Evolutionary conservation across 164 flowering plant species (phyloP), one percentile per base, ranked within the genome.

Genomic region (Umbilicus rupestris): DNA sequence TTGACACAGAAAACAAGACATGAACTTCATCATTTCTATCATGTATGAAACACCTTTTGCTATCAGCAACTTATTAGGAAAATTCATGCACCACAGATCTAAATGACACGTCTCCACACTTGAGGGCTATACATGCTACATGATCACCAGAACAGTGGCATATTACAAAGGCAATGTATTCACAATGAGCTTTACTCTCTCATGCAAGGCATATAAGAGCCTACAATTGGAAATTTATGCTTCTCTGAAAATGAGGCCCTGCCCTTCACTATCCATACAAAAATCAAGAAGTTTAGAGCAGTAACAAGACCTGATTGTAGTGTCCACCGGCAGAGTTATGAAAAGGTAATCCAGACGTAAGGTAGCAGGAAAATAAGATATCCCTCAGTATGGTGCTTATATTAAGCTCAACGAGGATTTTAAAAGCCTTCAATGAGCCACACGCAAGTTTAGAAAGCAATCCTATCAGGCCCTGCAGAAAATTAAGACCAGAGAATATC

Each of bases 391-490:
- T 74, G 72, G 74, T 72, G 78, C 93, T 77, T 67, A 89, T 82
- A 67, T 92, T 83, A 47, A 87, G 83, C 79, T 94, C 99, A 72
- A 83, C 74, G 33, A 94, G 83, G 46, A 80, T 83, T 70, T 66
- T 83, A 73, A 87, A 78, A 73, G 96, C 96, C 11, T 70, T 60
- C 68, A 67, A 28, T 60, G 97, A 89, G 65, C 90, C 83, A 70
- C 92, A 80, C 47, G 89, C 87, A 77, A 94, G 84, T 68, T 80
- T 85, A 49, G 76, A 76, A 70, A 94, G 90, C 66, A 89, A 46
- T 68, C 88, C 86, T 57, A 92, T 78, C 81, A 94, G 73, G 60
- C 87, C 92, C 97, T 94, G 85, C 70, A 72, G 45, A 72, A 8
- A 44, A 67, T 49, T 71, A 0, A 41, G 22, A 39, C 60, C 17